Evolutionary conservation across 768 basidiomycete genomes (phyloP), one percentile per base, ranked within the genome.

Genomic region (Boletus vermiculosoides): DNA sequence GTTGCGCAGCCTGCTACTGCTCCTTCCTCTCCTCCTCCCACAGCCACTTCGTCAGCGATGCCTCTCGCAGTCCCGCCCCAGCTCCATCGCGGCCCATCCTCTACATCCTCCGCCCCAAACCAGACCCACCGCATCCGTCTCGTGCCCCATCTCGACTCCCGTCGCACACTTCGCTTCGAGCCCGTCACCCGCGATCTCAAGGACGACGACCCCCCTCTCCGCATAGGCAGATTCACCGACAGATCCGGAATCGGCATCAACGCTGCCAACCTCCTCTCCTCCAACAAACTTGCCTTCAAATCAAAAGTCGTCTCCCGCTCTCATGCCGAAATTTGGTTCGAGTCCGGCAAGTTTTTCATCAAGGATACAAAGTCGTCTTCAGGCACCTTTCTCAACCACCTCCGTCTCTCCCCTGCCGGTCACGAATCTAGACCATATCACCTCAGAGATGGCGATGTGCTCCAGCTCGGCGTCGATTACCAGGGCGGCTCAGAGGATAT

Each of bases 401-500:
- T 95, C 52, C 76, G 95, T 45, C 80, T 98, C n/a, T 86, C 86
- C 37, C 79, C 87, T 1, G 94, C 95, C 12, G 89, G 88, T 47
- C 81, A 83, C 8, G 95, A 96, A 70, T 89, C 86, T 5, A 76
- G 85, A 39, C 83, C 92, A 1, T 86, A 80, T 57, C 83, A 83
- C 59, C 78, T 98, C 64, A 92, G 90, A 74, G 95, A 98, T 59
- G 96, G 96, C 1, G 95, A 98, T 74, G 82, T 98, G 30, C 74
- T 98, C 20, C 96, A 98, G 74, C 84, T 98, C 1, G 95, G 96
- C 2, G 93, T 98, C 28, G 95, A 98, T 70, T 99, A 97, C 74
- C 95, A 98, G 72, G 96, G 96, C 7, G 96, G 96, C 0, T 85
- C 91, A 8, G 94, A 98, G 76, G 95, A 98, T 72, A 94, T 96